These are phyloP conservation scores for Cercospora sesami DNA, from an alignment of 2,329 filamentous ascomycete species.

Conservation along the genomic window DNA sequence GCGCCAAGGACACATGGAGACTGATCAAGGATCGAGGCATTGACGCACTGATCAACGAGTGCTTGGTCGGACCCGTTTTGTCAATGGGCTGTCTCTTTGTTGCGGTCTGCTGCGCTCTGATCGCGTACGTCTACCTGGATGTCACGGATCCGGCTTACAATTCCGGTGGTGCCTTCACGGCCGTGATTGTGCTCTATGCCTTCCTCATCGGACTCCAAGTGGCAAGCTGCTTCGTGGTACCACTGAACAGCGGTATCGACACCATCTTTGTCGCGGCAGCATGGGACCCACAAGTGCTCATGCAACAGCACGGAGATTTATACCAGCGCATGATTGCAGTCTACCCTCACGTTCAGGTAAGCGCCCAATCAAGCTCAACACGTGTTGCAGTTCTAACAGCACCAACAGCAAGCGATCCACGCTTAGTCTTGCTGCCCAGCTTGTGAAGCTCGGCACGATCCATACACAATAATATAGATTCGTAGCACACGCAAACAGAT, in stretches of 20 bases:
- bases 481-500: conserved; percentile 2
- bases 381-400: conserved; percentile 12
- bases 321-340: conserved; percentile 76
- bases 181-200: conserved; percentile 77
- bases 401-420: conserved; percentile 64
- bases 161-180: conserved; percentile 63
- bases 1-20: conserved; percentile 84
- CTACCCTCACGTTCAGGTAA: conserved; percentile 62
- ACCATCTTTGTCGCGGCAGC: conserved; percentile 83
- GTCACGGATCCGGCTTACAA: conserved; percentile 84
- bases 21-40: conserved; percentile 68
- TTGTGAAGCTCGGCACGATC: conserved; percentile 4
- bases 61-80: conserved; percentile 61
- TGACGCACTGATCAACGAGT: conserved; percentile 86
- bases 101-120: conserved; percentile 74
- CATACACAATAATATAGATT: background rate
- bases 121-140: conserved; percentile 83
- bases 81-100: conserved; percentile 72
- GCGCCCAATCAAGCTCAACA: conserved; percentile 9
- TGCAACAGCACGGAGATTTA: conserved; percentile 76
- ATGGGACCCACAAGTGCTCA: conserved; percentile 70
- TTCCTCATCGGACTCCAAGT: conserved; percentile 91
- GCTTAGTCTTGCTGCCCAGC: conserved; percentile 21
- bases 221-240: conserved; percentile 84
- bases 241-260: conserved; percentile 82